These are phyloP conservation scores for Botrytis fragariae DNA, from an alignment of 2,329 filamentous ascomycete species.

Conservation along the genomic window DNA sequence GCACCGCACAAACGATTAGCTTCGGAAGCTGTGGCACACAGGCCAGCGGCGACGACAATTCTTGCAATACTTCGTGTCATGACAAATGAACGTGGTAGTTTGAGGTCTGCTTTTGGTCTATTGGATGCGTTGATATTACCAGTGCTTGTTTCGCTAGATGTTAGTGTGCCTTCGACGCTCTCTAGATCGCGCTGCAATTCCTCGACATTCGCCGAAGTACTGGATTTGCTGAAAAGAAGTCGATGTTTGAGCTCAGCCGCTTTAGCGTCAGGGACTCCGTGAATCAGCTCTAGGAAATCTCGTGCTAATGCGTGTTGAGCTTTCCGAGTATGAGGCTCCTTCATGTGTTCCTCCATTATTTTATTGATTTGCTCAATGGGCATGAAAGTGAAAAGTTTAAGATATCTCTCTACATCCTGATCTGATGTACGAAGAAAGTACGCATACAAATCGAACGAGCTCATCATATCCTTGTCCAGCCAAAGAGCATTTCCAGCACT, in stretches of 20 bases:
- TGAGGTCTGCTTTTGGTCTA: conserved; percentile 52
- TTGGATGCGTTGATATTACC: conserved; percentile 43
- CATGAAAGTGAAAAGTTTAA: conserved; percentile 90
- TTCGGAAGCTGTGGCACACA: conserved; percentile 55
- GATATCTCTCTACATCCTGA: conserved; percentile 72
- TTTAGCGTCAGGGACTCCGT: conserved; percentile 64
- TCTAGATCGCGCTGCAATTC: not conserved
- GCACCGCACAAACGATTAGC: conserved; percentile 56
- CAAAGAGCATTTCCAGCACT: conserved; percentile 91
- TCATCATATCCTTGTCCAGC: conserved; percentile 81
- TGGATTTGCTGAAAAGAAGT: conserved; percentile 44
- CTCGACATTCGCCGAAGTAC: conserved; percentile 25
- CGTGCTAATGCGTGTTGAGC: conserved; percentile 82
- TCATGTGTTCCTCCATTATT: conserved; percentile 65
- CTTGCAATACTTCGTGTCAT: conserved; percentile 53
- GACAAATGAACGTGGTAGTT: conserved; percentile 58
- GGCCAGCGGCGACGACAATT: conserved; percentile 59
- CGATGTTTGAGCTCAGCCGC: conserved; percentile 57
- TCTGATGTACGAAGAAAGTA: conserved; percentile 86
- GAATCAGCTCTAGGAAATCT: conserved; percentile 78
- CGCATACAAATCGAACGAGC: conserved; percentile 81
- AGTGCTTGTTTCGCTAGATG: not conserved
- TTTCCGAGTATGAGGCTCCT: conserved; percentile 66
- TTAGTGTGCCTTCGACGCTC: not conserved
- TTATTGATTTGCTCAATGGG: conserved; percentile 65